Base-by-base conservation (phyloP, 2,329 filamentous ascomycete species). In the Plenodomus biglobosus region DNA sequence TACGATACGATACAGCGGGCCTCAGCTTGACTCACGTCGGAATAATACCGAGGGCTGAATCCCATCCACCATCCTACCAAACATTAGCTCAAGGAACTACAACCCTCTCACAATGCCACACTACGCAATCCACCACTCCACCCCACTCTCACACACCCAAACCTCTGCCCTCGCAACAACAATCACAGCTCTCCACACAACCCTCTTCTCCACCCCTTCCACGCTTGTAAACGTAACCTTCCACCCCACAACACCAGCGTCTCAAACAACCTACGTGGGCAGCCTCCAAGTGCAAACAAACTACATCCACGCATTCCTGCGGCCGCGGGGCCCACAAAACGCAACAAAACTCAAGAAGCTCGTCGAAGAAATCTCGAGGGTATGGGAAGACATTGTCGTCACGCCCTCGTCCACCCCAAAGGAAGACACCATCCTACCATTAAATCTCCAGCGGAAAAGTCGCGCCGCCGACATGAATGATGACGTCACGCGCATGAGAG, bases 201-300 rank as follows among this genome's bases (percentile, higher is more conserved):
- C 24, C 19, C 13, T 18, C 36, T 27, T 78, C 69, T 66, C 63
- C 37, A 71, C 74, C 0, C 74, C 75, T 0, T 66, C 63, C 2
- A 57, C 74, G 19, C 78, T 78, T 62, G 75, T 78, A 40, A 75
- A 77, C 50, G 67, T 78, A 13, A 57, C 62, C 15, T 76, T 75
- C 44, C 52, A 58, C 40, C n/a, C 41, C 18, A 42, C 36, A 21
- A 32, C 27, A 15, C 27, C 11, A 4, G 19, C 17, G 19, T 24
- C 0, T 7, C 8, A 17, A 13, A 42, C 37, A 10, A 36, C 30
- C 18, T 37, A 6, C n/a, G 20, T 42, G 10, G 40, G 35, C 20
- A 15, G 30, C 17, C 30, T 21, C 18, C 36, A 49, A 8, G 40
- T 45, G 16, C 17, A 18, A 24, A 52, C 56, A 38, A 67, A 67